phyloP scores from a whole-genome alignment of 2,329 filamentous ascomycete genomes.

The Chrysoporthe cubensis region DNA sequence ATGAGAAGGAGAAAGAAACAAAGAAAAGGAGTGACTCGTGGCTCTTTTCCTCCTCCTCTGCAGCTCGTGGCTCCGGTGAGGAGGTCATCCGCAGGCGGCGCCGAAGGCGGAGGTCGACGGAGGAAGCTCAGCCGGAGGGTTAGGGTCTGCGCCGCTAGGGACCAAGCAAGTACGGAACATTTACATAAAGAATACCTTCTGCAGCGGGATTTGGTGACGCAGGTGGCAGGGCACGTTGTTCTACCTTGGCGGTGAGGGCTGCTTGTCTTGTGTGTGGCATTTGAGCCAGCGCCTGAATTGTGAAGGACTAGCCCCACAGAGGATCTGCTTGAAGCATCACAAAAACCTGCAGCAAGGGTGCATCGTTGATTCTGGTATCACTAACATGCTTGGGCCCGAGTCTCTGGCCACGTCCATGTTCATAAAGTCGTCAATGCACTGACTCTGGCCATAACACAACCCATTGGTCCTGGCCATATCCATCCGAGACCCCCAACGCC shows the following conservation, averaged over 20 bases:
- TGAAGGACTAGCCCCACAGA: background rate
- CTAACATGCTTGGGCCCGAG: background rate
- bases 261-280: background rate
- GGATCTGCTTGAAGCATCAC: background rate
- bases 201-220: background rate
- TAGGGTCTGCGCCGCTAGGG: background rate
- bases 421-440: background rate
- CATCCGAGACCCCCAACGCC: constrained; percentile 19
- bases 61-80: background rate
- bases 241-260: background rate
- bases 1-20: background rate
- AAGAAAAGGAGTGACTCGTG: background rate
- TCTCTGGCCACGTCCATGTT: background rate
- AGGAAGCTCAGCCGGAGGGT: background rate
- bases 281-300: background rate
- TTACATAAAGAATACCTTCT: background rate
- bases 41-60: background rate
- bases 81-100: background rate
- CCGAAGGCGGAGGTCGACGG: background rate
- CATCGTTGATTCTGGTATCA: background rate
- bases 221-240: background rate
- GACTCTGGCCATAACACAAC: background rate
- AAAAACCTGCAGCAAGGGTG: background rate
- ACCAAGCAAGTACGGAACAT: no score
- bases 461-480: background rate